Base-by-base conservation (phyloP, 768 basidiomycete genomes). In the Pleurotus platypus region DNA sequence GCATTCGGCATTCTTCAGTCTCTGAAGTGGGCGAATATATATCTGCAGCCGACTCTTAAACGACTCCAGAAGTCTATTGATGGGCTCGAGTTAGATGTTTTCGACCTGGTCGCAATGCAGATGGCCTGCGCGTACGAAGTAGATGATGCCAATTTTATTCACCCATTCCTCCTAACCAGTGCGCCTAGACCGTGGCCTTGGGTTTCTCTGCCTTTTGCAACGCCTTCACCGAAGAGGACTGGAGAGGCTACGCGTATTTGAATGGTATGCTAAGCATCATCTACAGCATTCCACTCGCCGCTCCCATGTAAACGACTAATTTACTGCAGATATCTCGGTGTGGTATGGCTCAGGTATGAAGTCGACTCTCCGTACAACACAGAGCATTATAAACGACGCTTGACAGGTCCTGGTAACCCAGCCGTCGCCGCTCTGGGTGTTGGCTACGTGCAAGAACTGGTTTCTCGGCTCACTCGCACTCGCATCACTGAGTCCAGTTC, bases 211-310 rank as follows among this genome's bases (percentile, higher is more conserved):
- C 78, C 43, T 93, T 92, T 68, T 93, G 90, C 60, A 81, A 78
- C 45, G 69, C 92, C 13, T 93, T 93, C 69, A 89, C 87, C 0
- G 79, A 89, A 63, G 83, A 87, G 27, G 91, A 92, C 66, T 93
- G 90, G 90, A 78, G 85, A 64, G 85, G 85, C 0, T 92, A 83
- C 64, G 83, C 86, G 61, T 92, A 93, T 57, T 73, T 81, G 12
- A 64, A 63, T 53, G 72, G 74, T 73, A 55, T 13, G 50, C 56
- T 37, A 18, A 27, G 42, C 18, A 1, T 20, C 37, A 3, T 24
- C 30, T 8, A 11, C 11, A 35, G 30, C 3, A 35, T 35, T 35
- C 30, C 9, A 3, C 9, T 35, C 24, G 24, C 24, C 24, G 8
- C 30, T 8, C 30, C 9, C 30, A 35, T 35, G 30, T 35, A 8